A percentile compares a stretch with the other conserved stretches of the same genome.
These are phyloP conservation scores for Cercophora newfieldiana DNA, from an alignment of 495 filamentous ascomycete genomes.

Conservation along the genomic window DNA sequence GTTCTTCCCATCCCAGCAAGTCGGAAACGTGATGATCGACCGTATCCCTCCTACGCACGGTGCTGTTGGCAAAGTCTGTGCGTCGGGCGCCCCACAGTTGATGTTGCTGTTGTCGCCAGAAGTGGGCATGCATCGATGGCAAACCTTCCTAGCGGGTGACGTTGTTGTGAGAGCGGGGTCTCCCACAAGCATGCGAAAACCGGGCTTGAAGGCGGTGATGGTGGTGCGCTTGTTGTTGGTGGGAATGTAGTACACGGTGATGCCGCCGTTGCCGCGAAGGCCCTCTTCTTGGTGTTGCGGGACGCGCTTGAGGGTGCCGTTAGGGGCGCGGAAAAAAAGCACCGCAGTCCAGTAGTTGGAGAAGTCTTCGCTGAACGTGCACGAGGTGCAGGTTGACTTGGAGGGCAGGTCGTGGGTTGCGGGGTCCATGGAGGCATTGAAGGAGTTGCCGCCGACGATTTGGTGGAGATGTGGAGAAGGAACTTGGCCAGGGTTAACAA, in stretches of 20 bases:
- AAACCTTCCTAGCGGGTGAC: constrained; percentile 35
- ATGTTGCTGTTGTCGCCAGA: constrained; percentile 17
- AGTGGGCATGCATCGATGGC: constrained; percentile 35
- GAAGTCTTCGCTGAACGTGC: constrained; percentile 39
- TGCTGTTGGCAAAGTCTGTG: constrained; percentile 27
- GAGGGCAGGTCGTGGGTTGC: constrained; percentile 14
- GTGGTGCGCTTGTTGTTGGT: constrained; percentile 33
- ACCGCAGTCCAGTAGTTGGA: constrained; percentile 49
- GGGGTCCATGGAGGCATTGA: constrained; percentile 39
- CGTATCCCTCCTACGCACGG: constrained; percentile 38
- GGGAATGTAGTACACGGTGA: constrained; percentile 20
- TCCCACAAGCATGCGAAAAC: constrained; percentile 73
- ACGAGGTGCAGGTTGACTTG: constrained; percentile 36
- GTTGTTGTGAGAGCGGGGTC: constrained; percentile 44
- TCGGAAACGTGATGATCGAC: constrained; percentile 35
- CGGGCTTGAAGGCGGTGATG: constrained; percentile 47
- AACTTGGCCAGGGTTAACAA: constrained; percentile 37
- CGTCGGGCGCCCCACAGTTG: constrained; percentile 28
- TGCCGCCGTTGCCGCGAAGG: not conserved
- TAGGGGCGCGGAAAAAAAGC: constrained; percentile 4
- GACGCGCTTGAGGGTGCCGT: not conserved
- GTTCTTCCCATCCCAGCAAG: constrained; percentile 31
- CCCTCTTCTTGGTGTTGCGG: not conserved
- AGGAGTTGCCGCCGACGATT: constrained; percentile 41
- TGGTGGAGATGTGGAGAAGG: constrained; percentile 44